phyloP scores from a whole-genome alignment of 768 basidiomycete genomes.

The Chalciporus piperatus region DNA sequence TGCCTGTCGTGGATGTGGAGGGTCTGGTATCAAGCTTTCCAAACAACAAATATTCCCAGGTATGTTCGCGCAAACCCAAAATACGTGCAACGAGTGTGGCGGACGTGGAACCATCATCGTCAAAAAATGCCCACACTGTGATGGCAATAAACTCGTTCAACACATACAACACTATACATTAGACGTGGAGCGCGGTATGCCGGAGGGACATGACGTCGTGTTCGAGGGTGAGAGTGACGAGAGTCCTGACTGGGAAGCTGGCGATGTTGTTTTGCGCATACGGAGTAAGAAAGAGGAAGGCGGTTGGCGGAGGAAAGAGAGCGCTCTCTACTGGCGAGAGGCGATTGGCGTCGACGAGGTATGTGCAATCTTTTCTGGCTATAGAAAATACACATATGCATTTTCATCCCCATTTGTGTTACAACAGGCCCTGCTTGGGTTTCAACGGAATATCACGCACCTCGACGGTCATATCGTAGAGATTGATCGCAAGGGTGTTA shows the following conservation, averaged over 20 bases:
- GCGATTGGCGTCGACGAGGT: slow-evolving; percentile 89
- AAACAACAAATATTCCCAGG: slow-evolving; percentile 95
- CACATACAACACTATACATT: slow-evolving; percentile 80
- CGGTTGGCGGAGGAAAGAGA: slow-evolving; percentile 87
- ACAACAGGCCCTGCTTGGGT: slow-evolving; percentile 93
- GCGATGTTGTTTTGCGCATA: slow-evolving; percentile 87
- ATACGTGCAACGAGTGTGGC: slow-evolving; percentile 77
- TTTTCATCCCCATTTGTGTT: not conserved
- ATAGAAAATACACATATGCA: not conserved
- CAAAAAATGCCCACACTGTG: slow-evolving; percentile 78
- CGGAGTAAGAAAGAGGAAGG: slow-evolving; percentile 75
- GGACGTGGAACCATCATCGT: slow-evolving; percentile 82
- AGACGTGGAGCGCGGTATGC: slow-evolving; percentile 83
- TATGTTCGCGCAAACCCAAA: slow-evolving; percentile 89
- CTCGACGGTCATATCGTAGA: slow-evolving; percentile 82
- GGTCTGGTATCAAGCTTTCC: slow-evolving; percentile 79
- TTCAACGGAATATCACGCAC: slow-evolving; percentile 87
- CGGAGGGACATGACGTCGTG: slow-evolving; percentile 89
- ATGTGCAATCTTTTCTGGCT: not conserved
- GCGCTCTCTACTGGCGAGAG: slow-evolving; percentile 88
- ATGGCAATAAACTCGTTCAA: slow-evolving; percentile 77
- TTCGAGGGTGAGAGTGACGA: slow-evolving; percentile 98
- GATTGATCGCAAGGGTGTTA: slow-evolving; percentile 73
- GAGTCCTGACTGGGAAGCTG: slow-evolving; percentile 92
- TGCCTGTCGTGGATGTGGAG: slow-evolving; percentile 80